These are phyloP conservation scores for Isatis tinctoria DNA, from an alignment of 345 rosid species.

Conservation along the genomic window DNA sequence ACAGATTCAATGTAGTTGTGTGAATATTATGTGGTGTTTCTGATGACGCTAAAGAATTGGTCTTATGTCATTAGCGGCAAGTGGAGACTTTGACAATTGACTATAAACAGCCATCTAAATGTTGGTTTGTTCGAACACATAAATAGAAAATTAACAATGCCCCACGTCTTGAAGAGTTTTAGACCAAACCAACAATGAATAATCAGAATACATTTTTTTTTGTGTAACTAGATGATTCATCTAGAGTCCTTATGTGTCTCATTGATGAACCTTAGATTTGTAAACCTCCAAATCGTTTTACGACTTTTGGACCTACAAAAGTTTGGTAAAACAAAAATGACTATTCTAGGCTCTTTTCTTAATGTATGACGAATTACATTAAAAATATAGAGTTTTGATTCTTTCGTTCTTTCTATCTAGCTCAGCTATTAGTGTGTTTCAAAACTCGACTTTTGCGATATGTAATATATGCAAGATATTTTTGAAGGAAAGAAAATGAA, in stretches of 20 bases:
- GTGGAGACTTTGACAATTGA: constrained; percentile 28
- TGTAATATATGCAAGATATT: not conserved
- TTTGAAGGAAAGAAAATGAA: not conserved
- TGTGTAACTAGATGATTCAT: not conserved
- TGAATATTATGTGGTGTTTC: constrained; percentile 2
- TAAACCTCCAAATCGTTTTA: not conserved
- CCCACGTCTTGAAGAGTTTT: constrained; percentile 32
- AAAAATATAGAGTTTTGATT: not conserved
- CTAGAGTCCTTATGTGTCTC: not conserved
- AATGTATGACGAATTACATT: too few species aligned
- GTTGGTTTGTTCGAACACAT: constrained; percentile 10
- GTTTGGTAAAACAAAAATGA: not conserved
- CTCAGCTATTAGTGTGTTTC: not conserved
- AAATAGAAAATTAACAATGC: constrained; percentile 1
- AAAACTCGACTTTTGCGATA: not conserved
- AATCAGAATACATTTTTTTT: not conserved
- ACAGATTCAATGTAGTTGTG: not conserved
- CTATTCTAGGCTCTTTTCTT: too few species aligned
- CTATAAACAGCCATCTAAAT: constrained; percentile 18
- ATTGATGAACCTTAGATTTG: constrained; percentile 1
- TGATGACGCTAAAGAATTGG: constrained; percentile 21
- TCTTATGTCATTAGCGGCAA: constrained; percentile 28
- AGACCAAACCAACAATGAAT: constrained; percentile 18
- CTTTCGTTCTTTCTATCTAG: not conserved
- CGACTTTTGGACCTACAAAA: not conserved